Evolutionary conservation across 306 rosid species (phyloP).

Genomic region (Prosopis cineraria): DNA sequence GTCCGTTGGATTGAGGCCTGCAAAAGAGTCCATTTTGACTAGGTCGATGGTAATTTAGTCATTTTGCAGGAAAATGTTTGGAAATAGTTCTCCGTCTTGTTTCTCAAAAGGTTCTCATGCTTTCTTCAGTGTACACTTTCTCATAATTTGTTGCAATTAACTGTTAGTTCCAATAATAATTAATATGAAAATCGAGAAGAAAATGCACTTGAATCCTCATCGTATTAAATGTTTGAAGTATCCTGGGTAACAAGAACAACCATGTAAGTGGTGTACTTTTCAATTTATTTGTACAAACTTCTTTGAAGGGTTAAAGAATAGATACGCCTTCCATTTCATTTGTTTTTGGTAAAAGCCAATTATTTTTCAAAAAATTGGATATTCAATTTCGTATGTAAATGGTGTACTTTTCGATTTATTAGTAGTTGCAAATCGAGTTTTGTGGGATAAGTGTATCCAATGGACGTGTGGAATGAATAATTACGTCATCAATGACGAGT

Average conservation of each 20-base stretch:
- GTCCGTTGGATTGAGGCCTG: not conserved
- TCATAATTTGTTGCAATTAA: not conserved
- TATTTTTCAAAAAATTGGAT: too few species aligned
- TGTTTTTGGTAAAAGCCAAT: not conserved
- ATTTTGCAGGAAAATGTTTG: not conserved
- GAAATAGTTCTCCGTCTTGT: too few species aligned
- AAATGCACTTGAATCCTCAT: too few species aligned
- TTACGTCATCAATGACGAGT: constrained; percentile 35
- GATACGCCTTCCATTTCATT: not conserved
- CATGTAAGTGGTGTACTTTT: too few species aligned
- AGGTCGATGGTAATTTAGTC: not conserved
- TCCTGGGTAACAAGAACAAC: too few species aligned
- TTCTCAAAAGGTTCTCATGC: too few species aligned
- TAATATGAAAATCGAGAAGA: too few species aligned
- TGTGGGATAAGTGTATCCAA: constrained; percentile 24
- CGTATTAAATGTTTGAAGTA: too few species aligned
- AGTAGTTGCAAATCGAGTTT: constrained; percentile 17
- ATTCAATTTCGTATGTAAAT: not conserved
- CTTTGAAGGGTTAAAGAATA: not conserved
- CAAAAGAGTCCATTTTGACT: not conserved
- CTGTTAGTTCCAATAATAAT: not conserved
- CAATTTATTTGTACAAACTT: too few species aligned
- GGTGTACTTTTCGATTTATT: not conserved
- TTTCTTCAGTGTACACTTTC: not conserved
- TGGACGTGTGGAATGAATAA: constrained; percentile 51